Evolutionary conservation across 2,329 filamentous ascomycete species (phyloP), one percentile per base, ranked within the genome.

Genomic region (Metarhizium sp.): DNA sequence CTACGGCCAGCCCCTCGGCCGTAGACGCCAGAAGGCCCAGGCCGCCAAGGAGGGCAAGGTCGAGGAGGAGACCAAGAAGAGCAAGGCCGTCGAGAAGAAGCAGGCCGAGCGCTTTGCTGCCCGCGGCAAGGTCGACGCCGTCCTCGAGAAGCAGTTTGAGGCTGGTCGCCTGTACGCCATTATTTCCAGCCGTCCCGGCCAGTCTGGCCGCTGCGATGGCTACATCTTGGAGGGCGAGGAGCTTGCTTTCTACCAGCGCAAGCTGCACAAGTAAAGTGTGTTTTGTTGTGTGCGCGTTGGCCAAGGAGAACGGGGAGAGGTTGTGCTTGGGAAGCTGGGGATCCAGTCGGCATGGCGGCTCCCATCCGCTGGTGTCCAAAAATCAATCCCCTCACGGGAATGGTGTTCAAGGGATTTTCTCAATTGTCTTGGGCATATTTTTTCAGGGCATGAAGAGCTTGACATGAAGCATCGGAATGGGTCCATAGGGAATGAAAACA

Each of bases 151-250:
- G 81, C 94, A 99, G 82, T 99, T 99, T 80, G 94, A 97, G 87
- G 92, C 94, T 67, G 92, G 92, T 85, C 92, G 95, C 78, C 80
- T 99, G 68, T 96, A 87, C 78, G 94, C 94, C 69, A 88, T 96
- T 67, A 80, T 99, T 70, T 84, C 92, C 68, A 94, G 88, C 75
- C 85, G 94, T 71, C 94, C 94, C 65, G 94, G 94, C 69, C 94
- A 99, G 88, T 94, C 89, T 75, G 94, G 94, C 71, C 91, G 94
- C 78, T 85, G 84, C 70, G 94, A 99, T 75, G 94, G 94, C 65
- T 99, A 99, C 83, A 87, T 99, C 76, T 84, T 99, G 65, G 94
- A 99, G 87, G 94, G 94, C 71, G 94, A 99, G 78, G 94, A 99
- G 86, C 85, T 99, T 72, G 91, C 92, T 77, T 99, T 99, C 89